Percentiles rank a stretch among this genome's conserved stretches.
These are phyloP conservation scores for Lipomyces yamanashiensis DNA, from an alignment of 805 yeast genomes.

Conservation along the genomic window DNA sequence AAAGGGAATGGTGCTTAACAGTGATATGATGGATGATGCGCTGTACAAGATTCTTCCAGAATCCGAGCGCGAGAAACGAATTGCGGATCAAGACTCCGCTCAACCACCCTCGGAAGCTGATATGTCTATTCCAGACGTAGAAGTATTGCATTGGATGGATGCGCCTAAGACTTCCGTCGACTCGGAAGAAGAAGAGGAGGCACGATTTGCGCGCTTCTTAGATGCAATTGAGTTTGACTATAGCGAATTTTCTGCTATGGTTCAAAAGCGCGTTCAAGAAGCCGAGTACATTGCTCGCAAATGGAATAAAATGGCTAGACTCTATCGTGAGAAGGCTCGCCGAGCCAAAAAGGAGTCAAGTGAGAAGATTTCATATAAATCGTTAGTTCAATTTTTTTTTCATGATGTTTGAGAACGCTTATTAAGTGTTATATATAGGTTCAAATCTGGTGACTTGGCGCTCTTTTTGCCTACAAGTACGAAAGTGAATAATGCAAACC, in stretches of 20 bases:
- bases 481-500: slow-evolving; percentile 36
- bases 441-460: slow-evolving; percentile 76
- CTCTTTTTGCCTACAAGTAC: slow-evolving; percentile 77
- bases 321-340: slow-evolving; percentile 48
- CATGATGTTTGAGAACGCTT: slow-evolving; percentile 13
- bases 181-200: slow-evolving; percentile 26
- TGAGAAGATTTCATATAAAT: slow-evolving; percentile 41
- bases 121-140: slow-evolving; percentile 27
- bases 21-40: slow-evolving; percentile 20
- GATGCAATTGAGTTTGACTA: slow-evolving; percentile 46
- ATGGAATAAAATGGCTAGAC: slow-evolving; percentile 71
- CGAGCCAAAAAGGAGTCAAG: slow-evolving; percentile 27
- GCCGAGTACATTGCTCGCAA: slow-evolving; percentile 89
- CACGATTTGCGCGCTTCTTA: slow-evolving; percentile 25
- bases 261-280: slow-evolving; percentile 79
- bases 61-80: slow-evolving; percentile 24
- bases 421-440: slow-evolving; percentile 64
- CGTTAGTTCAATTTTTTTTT: slow-evolving; percentile 24
- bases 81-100: slow-evolving; percentile 6
- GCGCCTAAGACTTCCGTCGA: slow-evolving; percentile 39
- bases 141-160: slow-evolving; percentile 56
- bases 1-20: slow-evolving; percentile 16
- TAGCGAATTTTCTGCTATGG: slow-evolving; percentile 49
- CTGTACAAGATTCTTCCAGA: slow-evolving; percentile 30
- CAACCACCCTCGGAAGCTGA: slow-evolving; percentile 4